These are phyloP conservation scores for Solanum chacoense DNA, from an alignment of 305 asterid species.

Conservation along the genomic window DNA sequence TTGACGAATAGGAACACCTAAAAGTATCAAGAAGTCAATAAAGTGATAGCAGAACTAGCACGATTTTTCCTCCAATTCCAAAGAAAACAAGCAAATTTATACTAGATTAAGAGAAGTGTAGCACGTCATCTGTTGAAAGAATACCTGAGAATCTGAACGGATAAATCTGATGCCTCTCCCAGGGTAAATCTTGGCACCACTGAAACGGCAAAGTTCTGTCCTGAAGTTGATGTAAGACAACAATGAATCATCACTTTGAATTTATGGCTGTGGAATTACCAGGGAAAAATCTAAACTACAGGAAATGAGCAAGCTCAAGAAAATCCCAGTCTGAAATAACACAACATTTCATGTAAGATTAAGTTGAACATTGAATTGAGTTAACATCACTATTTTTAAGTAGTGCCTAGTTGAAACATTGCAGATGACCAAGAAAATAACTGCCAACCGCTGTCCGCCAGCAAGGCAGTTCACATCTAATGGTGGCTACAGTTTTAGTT, in stretches of 20 bases:
- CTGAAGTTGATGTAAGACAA: slow-evolving; percentile 5
- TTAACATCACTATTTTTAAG: not conserved
- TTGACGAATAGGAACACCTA: slow-evolving; percentile 29
- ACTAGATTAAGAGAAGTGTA: not conserved
- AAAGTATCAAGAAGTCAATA: not conserved
- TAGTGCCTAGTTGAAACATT: not conserved
- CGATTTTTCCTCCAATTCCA: not conserved
- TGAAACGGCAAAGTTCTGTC: slow-evolving; percentile 34
- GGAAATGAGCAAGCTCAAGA: not conserved
- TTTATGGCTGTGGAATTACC: not conserved
- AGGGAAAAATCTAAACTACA: not conserved
- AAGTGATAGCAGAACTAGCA: not conserved
- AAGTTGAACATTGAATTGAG: not conserved
- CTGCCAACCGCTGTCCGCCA: not conserved
- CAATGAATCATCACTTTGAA: not conserved
- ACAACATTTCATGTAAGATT: not conserved
- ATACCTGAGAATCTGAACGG: slow-evolving; percentile 29
- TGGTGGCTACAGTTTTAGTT: not conserved
- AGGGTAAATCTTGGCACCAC: slow-evolving; percentile 30
- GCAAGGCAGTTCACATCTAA: not conserved
- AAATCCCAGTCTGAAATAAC: not conserved
- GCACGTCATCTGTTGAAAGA: not conserved
- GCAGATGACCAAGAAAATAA: not conserved
- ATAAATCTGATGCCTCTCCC: slow-evolving; percentile 31
- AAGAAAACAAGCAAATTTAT: not conserved